These are phyloP conservation scores for Ogataea paradorogensis DNA, from an alignment of 805 yeast genomes.

Conservation along the genomic window DNA sequence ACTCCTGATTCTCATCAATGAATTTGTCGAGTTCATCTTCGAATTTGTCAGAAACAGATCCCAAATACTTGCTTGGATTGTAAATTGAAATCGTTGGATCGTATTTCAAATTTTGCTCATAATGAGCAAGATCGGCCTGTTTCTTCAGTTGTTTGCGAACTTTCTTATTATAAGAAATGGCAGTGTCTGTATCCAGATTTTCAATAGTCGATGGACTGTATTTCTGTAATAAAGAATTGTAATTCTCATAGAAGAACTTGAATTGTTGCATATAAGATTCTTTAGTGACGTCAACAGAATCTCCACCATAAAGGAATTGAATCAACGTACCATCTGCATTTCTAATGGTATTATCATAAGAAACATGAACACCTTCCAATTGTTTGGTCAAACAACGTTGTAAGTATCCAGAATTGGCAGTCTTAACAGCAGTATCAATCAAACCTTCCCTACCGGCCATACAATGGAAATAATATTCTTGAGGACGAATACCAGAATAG, in stretches of 20 bases:
- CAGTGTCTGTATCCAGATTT: conserved; percentile 80
- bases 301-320: conserved; percentile 98
- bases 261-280: conserved; percentile 94
- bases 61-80: conserved; percentile 87
- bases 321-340: conserved; percentile 92
- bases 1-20: conserved; percentile 50
- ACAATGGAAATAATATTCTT: conserved; percentile 99
- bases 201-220: conserved; percentile 80
- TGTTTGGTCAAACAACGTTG: conserved; percentile 98
- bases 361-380: conserved; percentile 92
- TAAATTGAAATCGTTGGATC: conserved; percentile 86
- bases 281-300: conserved; percentile 88
- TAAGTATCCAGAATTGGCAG: conserved; percentile 96
- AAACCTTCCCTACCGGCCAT: conserved; percentile 99
- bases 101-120: conserved; percentile 57
- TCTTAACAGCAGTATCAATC: conserved; percentile 98
- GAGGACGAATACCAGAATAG: conserved; percentile 97
- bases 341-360: conserved; percentile 93
- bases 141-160: conserved; percentile 68
- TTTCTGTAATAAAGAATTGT: conserved; percentile 78
- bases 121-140: conserved; percentile 60
- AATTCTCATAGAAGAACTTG: conserved; percentile 88
- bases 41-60: conserved; percentile 89
- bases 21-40: conserved; percentile 74
- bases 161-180: conserved; percentile 78